A percentile compares a stretch with the other conserved stretches of the same genome.
Evolutionary conservation across 2,329 filamentous ascomycete species (phyloP).

Genomic region (Paraphoma chrysanthemicola): DNA sequence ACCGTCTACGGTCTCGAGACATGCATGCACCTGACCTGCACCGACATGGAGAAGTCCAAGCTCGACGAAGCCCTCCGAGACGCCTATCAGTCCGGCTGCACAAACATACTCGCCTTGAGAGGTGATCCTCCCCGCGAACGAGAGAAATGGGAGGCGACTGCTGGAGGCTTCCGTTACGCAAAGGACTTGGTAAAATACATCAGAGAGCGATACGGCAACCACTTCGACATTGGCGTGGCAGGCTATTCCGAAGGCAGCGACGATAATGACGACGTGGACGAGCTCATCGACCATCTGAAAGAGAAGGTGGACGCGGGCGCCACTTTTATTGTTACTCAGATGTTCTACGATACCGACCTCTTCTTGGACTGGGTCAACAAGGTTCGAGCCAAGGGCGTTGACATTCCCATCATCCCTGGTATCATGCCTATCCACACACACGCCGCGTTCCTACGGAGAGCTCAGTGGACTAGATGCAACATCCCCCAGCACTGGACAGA

Average conservation of each 20-base stretch:
- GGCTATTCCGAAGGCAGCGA: constrained; percentile 96
- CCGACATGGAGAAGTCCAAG: constrained; percentile 93
- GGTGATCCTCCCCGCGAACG: constrained; percentile 94
- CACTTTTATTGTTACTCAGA: constrained; percentile 95
- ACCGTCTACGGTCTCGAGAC: constrained; percentile 95
- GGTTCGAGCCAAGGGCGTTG: constrained; percentile 84
- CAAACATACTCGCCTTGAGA: constrained; percentile 92
- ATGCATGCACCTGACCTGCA: constrained; percentile 99
- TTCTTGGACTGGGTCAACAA: constrained; percentile 91
- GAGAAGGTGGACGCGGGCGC: constrained; percentile 96
- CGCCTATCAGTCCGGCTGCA: constrained; percentile 94
- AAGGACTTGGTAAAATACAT: constrained; percentile 90
- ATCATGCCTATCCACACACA: constrained; percentile 97
- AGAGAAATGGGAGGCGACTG: constrained; percentile 89
- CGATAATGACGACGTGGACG: constrained; percentile 86
- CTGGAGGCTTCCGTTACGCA: constrained; percentile 89
- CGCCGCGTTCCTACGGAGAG: constrained; percentile 86
- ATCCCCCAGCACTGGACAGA: constrained; percentile 83
- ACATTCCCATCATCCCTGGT: constrained; percentile 80
- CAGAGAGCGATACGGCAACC: constrained; percentile 76
- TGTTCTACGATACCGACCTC: constrained; percentile 98
- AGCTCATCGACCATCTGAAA: constrained; percentile 89
- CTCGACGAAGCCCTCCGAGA: constrained; percentile 86
- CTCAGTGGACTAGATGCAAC: constrained; percentile 87
- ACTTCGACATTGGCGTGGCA: constrained; percentile 97